Evolutionary conservation across 768 basidiomycete species (phyloP), one percentile per base, ranked within the genome.

Genomic region (Rhodocollybia butyracea): DNA sequence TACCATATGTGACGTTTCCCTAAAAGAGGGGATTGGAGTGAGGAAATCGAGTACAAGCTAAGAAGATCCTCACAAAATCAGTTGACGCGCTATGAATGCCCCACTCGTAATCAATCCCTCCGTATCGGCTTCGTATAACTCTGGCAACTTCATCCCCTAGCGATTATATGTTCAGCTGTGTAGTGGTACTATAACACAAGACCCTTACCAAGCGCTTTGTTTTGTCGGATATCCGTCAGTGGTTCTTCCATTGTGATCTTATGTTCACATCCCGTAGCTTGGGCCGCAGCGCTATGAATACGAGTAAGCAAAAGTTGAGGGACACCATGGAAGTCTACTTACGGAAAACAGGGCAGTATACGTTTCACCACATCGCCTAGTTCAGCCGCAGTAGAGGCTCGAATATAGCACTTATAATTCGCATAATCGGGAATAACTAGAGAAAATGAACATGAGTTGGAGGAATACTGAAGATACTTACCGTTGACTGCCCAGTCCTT

Each of bases 361-460:
- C 88, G 81, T 55, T 81, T 76, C 22, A 78, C 67, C 0, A 84
- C 78, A 15, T 75, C 77, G 50, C 82, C 64, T 43, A 85, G 77
- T 60, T 89, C 88, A 8, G 77, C 77, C 29, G 80, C 77, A 0
- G 82, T 81, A 3, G 88, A 86, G 0, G 88, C 88, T 21, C 91
- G 86, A 4, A 91, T 81, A 59, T 83, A 84, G 72, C 84, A 94
- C 5, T 84, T 86, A 71, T 90, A 83, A 60, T 84, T 85, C 1
- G 89, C 76, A 63, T 91, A 85, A 64, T 92, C 90, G 0, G 92
- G 92, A 46, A 91, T 90, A 47, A 94, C 91, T 93, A 22, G 15
- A 34, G 4, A 26, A 1, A 8, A 3, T 38, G 45, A 39, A 31
- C 57, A 41, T 3, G 22, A 22, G 19, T 34, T 40, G 27, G 17